Evolutionary conservation across 1,284 basidiomycete genomes (phyloP).

Genomic region (Ceratobasidium sp.): DNA sequence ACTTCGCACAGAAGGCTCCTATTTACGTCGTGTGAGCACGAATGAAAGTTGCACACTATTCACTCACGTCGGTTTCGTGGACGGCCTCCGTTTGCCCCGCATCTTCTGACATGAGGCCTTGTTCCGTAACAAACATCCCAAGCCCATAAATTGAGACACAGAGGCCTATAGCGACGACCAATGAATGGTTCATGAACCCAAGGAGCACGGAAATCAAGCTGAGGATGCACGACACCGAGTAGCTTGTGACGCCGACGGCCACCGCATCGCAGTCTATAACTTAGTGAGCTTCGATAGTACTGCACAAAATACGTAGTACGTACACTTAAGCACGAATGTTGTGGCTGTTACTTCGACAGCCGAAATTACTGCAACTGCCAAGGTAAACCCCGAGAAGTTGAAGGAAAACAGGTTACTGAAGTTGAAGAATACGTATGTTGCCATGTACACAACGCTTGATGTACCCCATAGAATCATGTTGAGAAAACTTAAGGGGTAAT

Average conservation of each 20-base stretch:
- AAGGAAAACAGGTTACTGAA: conserved; percentile 11
- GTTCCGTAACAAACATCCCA: conserved; percentile 23
- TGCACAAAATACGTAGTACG: background rate
- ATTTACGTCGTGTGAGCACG: background rate
- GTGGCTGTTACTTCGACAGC: conserved; percentile 16
- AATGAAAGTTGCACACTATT: background rate
- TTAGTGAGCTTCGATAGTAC: background rate
- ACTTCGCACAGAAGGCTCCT: conserved; percentile 28
- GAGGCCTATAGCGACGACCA: conserved; percentile 19
- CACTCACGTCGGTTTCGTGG: conserved; percentile 13
- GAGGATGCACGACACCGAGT: conserved; percentile 24
- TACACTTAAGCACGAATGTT: conserved; percentile 37
- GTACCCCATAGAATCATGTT: conserved; percentile 33
- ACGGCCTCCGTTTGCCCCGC: background rate
- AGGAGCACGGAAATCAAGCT: background rate
- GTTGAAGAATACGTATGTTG: conserved; percentile 21
- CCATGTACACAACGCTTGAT: conserved; percentile 23
- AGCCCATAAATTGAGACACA: conserved; percentile 24
- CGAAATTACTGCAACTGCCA: background rate
- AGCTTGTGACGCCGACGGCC: conserved; percentile 20
- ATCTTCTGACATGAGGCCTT: background rate
- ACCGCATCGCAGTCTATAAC: conserved; percentile 21
- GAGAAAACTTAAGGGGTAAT: conserved; percentile 36
- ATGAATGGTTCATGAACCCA: conserved; percentile 7
- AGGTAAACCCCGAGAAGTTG: conserved; percentile 18